A percentile compares a stretch with the other conserved stretches of the same genome.
Conservation (phyloP, 2,329 filamentous ascomycete species). For the Fusarium sp. region DNA sequence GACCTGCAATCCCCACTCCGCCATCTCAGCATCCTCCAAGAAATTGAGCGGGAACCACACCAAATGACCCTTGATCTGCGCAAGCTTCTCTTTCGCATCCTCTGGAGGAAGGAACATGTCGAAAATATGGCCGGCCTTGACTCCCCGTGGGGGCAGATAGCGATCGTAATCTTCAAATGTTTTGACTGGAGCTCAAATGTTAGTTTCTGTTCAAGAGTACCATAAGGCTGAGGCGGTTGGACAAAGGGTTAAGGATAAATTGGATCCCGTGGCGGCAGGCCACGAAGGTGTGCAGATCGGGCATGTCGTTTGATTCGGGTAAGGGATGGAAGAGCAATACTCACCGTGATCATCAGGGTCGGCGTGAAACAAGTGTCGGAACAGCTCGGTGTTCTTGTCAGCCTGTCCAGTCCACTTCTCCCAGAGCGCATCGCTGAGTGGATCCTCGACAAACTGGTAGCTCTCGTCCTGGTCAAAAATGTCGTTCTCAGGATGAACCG, state of each 20-base stretch:
- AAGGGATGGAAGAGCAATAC: slow-evolving; percentile 38
- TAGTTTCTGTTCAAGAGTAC: slow-evolving; percentile 14
- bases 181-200: slow-evolving; percentile 65
- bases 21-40: slow-evolving; percentile 85
- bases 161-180: slow-evolving; percentile 90
- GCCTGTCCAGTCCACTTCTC: slow-evolving; percentile 76
- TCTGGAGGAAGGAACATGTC: slow-evolving; percentile 79
- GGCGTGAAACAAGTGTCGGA: slow-evolving; percentile 83
- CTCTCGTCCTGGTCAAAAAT: slow-evolving; percentile 68
- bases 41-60: slow-evolving; percentile 97
- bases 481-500: slow-evolving; percentile 73
- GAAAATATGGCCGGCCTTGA: slow-evolving; percentile 88
- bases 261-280: neutral
- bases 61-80: slow-evolving; percentile 85
- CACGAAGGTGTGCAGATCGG: neutral
- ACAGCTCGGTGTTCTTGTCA: slow-evolving; percentile 77
- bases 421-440: slow-evolving; percentile 74
- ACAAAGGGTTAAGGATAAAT: slow-evolving; percentile 2
- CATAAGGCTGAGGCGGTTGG: neutral
- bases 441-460: slow-evolving; percentile 76
- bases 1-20: slow-evolving; percentile 85
- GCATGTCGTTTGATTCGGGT: neutral
- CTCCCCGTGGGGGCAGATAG: slow-evolving; percentile 75
- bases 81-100: slow-evolving; percentile 79
- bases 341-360: slow-evolving; percentile 88